A percentile compares a stretch with the other conserved stretches of the same genome.
Conservation (phyloP, 805 yeast species). For the Novakomyces olei region DNA sequence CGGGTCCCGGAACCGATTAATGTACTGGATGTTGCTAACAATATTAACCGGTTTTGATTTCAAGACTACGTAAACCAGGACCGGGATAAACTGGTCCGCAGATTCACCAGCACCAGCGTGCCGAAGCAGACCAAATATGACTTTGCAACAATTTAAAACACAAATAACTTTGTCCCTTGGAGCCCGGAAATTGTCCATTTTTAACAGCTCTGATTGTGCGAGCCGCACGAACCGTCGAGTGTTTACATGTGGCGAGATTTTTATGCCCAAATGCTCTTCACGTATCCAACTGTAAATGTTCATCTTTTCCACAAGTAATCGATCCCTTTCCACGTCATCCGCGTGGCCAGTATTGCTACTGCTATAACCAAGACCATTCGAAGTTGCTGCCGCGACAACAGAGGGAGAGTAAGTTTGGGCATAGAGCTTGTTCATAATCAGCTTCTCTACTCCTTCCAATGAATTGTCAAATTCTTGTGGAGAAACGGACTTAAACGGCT, state of each 20-base stretch:
- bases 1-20: conserved; percentile 60
- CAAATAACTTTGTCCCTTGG: conserved; percentile 91
- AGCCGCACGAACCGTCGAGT: conserved; percentile 32
- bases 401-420: conserved; percentile 60
- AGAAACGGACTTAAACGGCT: conserved; percentile 54
- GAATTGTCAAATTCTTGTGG: conserved; percentile 44
- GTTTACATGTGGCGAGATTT: conserved; percentile 16
- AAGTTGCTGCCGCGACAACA: conserved; percentile 12
- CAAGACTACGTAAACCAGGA: conserved; percentile 56
- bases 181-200: conserved; percentile 65
- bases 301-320: conserved; percentile 26
- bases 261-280: conserved; percentile 55
- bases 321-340: conserved; percentile 43
- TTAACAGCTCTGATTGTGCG: conserved; percentile 32
- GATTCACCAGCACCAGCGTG: conserved; percentile 48
- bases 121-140: conserved; percentile 67
- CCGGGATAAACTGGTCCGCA: conserved; percentile 87
- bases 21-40: conserved; percentile 61
- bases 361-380: not conserved
- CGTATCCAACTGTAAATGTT: conserved; percentile 49
- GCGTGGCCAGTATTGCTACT: conserved; percentile 32
- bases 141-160: conserved; percentile 74
- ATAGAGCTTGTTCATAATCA: conserved; percentile 73
- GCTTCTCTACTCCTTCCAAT: conserved; percentile 76
- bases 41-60: conserved; percentile 42